phyloP scores from a whole-genome alignment of 139 green algal species.

The Auxenochlorella pyrenoidosa region DNA sequence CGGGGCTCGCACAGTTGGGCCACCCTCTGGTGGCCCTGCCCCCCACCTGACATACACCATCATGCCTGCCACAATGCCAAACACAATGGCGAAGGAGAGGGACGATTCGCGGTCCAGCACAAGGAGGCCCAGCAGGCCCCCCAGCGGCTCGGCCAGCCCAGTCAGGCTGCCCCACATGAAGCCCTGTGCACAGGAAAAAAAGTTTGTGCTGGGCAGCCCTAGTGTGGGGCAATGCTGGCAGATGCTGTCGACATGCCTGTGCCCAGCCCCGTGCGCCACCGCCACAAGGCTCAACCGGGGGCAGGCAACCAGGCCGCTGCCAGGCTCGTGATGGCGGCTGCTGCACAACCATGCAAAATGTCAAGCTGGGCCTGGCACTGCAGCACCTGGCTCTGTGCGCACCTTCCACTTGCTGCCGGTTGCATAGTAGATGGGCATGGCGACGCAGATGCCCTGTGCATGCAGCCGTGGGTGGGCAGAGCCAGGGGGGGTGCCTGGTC shows the following conservation, averaged over 20 bases:
- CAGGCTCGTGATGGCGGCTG: too few species aligned
- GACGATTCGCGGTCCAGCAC: constrained; percentile 8
- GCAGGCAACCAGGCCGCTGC: too few species aligned
- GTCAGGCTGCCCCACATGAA: constrained; percentile 76
- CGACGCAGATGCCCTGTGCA: constrained; percentile 83
- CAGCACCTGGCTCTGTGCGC: not conserved
- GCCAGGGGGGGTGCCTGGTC: too few species aligned
- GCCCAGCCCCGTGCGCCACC: too few species aligned
- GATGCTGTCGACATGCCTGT: too few species aligned
- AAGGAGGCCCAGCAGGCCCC: constrained; percentile 61
- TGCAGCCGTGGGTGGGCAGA: too few species aligned
- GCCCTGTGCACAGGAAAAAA: constrained; percentile 23
- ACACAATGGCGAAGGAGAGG: constrained; percentile 58
- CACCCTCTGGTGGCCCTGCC: too few species aligned
- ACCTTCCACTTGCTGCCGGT: constrained; percentile 72
- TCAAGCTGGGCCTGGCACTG: not conserved
- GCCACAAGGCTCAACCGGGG: too few species aligned
- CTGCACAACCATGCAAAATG: too few species aligned
- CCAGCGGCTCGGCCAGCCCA: constrained; percentile 81
- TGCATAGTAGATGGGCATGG: constrained; percentile 92
- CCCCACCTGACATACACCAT: constrained; percentile 76
- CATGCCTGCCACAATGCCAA: constrained; percentile 81
- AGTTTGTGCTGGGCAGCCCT: not conserved
- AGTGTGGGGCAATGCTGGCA: not conserved
- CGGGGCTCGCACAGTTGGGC: too few species aligned